Base-by-base conservation (phyloP, 148 eudicot species). In the Drosera capensis region DNA sequence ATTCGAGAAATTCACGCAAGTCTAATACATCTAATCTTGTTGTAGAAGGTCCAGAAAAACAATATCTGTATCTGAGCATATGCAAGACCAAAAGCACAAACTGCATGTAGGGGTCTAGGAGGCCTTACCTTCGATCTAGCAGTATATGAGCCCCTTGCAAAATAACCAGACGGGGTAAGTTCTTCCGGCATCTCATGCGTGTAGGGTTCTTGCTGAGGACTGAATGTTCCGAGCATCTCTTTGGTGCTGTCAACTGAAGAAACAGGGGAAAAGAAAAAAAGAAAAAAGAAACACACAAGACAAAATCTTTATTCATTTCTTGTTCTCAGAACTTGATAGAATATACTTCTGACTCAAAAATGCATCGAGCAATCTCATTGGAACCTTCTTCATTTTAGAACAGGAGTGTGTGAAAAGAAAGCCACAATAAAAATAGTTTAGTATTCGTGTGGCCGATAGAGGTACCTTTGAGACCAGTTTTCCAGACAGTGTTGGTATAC, bases 381-480 rank as follows among this genome's bases (percentile, higher is more conserved):
- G 11, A 4, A 8, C 14, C 20, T 23, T 6, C 21, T 17, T 42
- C 7, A 1, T 4, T 20, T 17, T 17, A 42, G 12, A 20, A 7
- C 45, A 42, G 0, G 23, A 15, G 4, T 17, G 14, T 5, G 21
- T 1, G 21, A 18, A 43, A 43, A 5, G 13, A 43, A 20, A 43
- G 1, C 12, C 18, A 17, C 12, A 43, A 22, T 22, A 8, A 24
- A 3, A 45, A 14, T 2, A 16, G 8, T 16, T 8, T 16, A 0
- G 3, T 3, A 6, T 17, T 38, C 14, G 8, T n/a, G 9, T 5
- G 7, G 15, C 2, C 1, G 11, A 19, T 9, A 14, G 34, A 20
- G 3, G 46, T 73, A 80, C 95, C 92, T 72, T 71, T 78, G 15
- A 86, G 57, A 29, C 95, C 95, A 15, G 86, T 76, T 65, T 86